Percentiles rank a stretch among this genome's conserved stretches.
Conservation (phyloP, 2,329 filamentous ascomycete genomes). For the Xylaria sp. region DNA sequence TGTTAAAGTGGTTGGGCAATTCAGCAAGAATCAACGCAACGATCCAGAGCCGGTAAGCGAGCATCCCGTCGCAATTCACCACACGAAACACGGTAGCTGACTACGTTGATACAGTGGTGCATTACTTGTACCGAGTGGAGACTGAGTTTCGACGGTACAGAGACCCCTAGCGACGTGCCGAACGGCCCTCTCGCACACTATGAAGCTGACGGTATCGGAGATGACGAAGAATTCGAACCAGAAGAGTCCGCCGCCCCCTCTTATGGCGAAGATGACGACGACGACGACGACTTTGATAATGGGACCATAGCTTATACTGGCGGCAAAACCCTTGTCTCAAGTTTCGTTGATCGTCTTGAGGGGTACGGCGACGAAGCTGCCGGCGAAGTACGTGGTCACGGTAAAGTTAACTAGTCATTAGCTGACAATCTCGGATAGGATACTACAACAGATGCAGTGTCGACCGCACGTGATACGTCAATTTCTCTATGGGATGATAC, state of each 20-base stretch:
- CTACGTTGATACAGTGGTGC: constrained; percentile 48
- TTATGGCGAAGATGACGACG: constrained; percentile 8
- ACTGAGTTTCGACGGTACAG: constrained; percentile 39
- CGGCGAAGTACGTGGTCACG: constrained; percentile 17
- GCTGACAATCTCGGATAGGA: constrained; percentile 22
- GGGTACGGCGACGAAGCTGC: constrained; percentile 9
- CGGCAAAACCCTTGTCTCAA: neutral
- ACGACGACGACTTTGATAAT: constrained; percentile 29
- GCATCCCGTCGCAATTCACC: neutral
- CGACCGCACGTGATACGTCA: neutral
- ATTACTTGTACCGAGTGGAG: constrained; percentile 49
- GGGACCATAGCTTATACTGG: neutral
- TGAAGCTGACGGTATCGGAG: constrained; percentile 10
- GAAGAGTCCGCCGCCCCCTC: neutral
- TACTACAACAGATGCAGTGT: constrained; percentile 10
- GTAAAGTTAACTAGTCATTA: neutral
- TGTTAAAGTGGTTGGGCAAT: constrained; percentile 42
- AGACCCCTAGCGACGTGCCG: constrained; percentile 41
- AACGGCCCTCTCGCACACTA: constrained; percentile 19
- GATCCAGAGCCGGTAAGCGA: constrained; percentile 45
- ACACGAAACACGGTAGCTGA: constrained; percentile 12
- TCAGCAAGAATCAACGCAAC: constrained; percentile 50
- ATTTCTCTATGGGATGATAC: constrained; percentile 11
- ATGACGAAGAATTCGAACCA: neutral
- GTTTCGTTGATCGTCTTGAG: constrained; percentile 19